phyloP scores from a whole-genome alignment of 2,329 filamentous ascomycete species.

The Truncatella angustata region DNA sequence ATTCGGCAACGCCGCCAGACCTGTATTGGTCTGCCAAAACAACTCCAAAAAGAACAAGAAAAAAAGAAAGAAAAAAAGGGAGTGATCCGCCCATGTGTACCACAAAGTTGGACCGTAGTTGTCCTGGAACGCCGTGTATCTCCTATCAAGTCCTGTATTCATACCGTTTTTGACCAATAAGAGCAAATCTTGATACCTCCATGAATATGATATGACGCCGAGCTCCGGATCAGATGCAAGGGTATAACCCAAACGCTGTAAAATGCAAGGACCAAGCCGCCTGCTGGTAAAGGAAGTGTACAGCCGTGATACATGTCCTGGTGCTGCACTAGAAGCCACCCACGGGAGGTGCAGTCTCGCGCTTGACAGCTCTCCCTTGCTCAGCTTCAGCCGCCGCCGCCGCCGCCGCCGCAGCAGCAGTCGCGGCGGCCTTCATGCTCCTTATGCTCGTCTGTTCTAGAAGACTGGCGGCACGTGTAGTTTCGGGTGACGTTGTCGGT shows the following conservation, averaged over 20 bases:
- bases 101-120: neutral
- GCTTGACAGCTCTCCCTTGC: conserved; percentile 24
- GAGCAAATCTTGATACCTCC: neutral
- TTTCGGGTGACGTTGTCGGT: conserved; percentile 41
- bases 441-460: conserved; percentile 30
- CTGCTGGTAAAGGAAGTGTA: neutral
- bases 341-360: conserved; percentile 28
- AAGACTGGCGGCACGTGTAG: conserved; percentile 35
- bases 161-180: neutral
- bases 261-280: neutral
- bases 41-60: too few relatives aligned
- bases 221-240: conserved; percentile 2
- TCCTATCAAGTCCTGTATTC: neutral
- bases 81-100: neutral
- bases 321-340: conserved; percentile 19
- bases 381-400: conserved; percentile 13
- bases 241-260: neutral
- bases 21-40: conserved; percentile 1
- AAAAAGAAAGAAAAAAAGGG: too few relatives aligned
- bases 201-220: neutral
- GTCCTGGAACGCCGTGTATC: neutral
- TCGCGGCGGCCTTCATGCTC: conserved; percentile 20
- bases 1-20: neutral
- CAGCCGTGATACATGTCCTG: neutral
- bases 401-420: conserved; percentile 17